Conservation (phyloP, 2,329 filamentous ascomycete genomes). For the Pezicula radicicola region DNA sequence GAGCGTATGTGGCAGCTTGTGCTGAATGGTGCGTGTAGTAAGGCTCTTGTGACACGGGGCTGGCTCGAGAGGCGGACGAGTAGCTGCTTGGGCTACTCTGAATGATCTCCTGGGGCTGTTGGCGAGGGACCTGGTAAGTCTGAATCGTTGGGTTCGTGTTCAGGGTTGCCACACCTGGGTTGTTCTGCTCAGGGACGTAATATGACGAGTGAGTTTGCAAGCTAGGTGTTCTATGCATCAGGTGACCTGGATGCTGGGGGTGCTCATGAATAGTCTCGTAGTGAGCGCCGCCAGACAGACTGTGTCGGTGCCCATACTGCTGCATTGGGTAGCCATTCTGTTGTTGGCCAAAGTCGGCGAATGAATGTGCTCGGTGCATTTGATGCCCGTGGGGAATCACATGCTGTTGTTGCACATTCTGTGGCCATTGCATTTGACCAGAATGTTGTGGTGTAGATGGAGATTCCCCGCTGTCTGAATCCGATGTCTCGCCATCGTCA, state of each 20-base stretch:
- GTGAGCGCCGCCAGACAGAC: constrained; percentile 40
- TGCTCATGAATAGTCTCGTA: constrained; percentile 42
- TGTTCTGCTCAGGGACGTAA: constrained; percentile 60
- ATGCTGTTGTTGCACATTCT: constrained; percentile 38
- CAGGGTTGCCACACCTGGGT: constrained; percentile 60
- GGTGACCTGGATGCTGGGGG: constrained; percentile 32
- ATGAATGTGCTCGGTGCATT: constrained; percentile 50
- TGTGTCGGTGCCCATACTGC: constrained; percentile 44
- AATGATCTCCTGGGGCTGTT: constrained; percentile 44
- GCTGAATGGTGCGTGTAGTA: constrained; percentile 56
- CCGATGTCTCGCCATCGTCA: constrained; percentile 31
- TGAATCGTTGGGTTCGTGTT: constrained; percentile 47
- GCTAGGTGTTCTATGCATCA: constrained; percentile 28
- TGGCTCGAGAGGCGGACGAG: constrained; percentile 52
- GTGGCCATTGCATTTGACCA: constrained; percentile 47
- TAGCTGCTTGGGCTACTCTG: constrained; percentile 58
- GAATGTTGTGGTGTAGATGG: constrained; percentile 55
- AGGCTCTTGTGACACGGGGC: constrained; percentile 49
- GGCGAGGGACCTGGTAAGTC: constrained; percentile 40
- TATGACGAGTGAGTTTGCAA: constrained; percentile 27
- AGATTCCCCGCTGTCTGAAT: constrained; percentile 45
- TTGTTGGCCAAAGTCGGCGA: constrained; percentile 49
- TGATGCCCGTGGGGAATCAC: constrained; percentile 22
- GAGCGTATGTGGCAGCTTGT: constrained; percentile 44
- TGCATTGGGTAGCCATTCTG: constrained; percentile 31